phyloP scores from a whole-genome alignment of 768 basidiomycete genomes.

The Obba rivulosa region DNA sequence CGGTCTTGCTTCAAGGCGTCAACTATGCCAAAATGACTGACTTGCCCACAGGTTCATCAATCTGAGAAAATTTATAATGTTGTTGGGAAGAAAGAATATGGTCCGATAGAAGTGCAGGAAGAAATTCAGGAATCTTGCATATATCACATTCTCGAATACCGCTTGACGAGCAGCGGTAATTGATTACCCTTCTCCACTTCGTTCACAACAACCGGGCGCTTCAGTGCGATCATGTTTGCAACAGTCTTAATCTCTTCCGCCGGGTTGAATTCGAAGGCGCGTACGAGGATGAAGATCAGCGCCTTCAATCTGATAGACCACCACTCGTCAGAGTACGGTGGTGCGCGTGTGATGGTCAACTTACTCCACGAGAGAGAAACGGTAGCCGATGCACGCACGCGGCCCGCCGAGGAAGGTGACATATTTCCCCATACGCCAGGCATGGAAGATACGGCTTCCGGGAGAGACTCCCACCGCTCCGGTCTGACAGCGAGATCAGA shows the following conservation, averaged over 20 bases:
- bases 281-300: slow-evolving; percentile 24
- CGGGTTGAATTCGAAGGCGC: slow-evolving; percentile 21
- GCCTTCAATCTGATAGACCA: slow-evolving; percentile 20
- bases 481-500: slow-evolving; percentile 37
- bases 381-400: slow-evolving; percentile 60
- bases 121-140: neutral
- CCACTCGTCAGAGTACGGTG: too few species aligned
- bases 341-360: slow-evolving; percentile 16
- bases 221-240: slow-evolving; percentile 10
- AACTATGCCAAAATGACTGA: too few species aligned
- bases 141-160: slow-evolving; percentile 1
- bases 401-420: slow-evolving; percentile 62
- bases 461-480: slow-evolving; percentile 57
- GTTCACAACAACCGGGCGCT: slow-evolving; percentile 13
- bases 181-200: slow-evolving; percentile 10
- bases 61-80: too few species aligned
- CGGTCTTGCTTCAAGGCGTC: too few species aligned
- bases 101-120: too few species aligned
- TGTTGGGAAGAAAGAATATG: too few species aligned
- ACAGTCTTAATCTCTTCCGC: slow-evolving; percentile 9
- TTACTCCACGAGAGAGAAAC: slow-evolving; percentile 57
- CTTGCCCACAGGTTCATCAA: too few species aligned
- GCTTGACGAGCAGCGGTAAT: slow-evolving; percentile 16
- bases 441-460: slow-evolving; percentile 38
- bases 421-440: slow-evolving; percentile 60